phyloP scores from a whole-genome alignment of 2,329 filamentous ascomycete species.

The Aspergillus novofumigatus region DNA sequence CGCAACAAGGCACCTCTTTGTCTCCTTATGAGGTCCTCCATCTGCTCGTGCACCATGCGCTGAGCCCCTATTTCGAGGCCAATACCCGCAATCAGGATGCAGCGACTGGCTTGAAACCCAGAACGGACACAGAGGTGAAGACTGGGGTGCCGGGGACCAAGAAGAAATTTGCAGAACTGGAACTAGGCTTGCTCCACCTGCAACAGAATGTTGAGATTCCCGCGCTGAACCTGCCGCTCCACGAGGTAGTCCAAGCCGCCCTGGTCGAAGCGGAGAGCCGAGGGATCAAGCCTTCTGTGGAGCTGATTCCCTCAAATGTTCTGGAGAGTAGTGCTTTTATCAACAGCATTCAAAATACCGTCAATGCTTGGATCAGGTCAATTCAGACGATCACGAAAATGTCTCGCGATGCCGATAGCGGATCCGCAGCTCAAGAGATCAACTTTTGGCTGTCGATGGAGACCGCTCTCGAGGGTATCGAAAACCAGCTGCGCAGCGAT shows the following conservation, averaged over 20 bases:
- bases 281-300: slow-evolving; percentile 66
- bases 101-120: slow-evolving; percentile 61
- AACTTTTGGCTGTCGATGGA: slow-evolving; percentile 99
- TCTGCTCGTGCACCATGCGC: slow-evolving; percentile 81
- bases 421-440: slow-evolving; percentile 92
- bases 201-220: slow-evolving; percentile 99
- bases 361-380: slow-evolving; percentile 98
- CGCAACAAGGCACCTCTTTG: slow-evolving; percentile 66
- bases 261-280: slow-evolving; percentile 70
- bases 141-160: slow-evolving; percentile 96
- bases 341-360: slow-evolving; percentile 87
- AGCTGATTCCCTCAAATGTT: slow-evolving; percentile 70
- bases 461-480: slow-evolving; percentile 84
- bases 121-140: slow-evolving; percentile 83
- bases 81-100: slow-evolving; percentile 79
- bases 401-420: slow-evolving; percentile 72
- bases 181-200: slow-evolving; percentile 82
- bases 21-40: slow-evolving; percentile 92
- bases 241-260: slow-evolving; percentile 80
- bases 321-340: slow-evolving; percentile 86
- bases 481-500: slow-evolving; percentile 79
- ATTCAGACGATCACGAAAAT: slow-evolving; percentile 96
- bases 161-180: slow-evolving; percentile 92
- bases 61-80: slow-evolving; percentile 96
- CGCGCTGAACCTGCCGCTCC: slow-evolving; percentile 79